A percentile compares a stretch with the other conserved stretches of the same genome.
Evolutionary conservation across 768 basidiomycete genomes (phyloP).

Genomic region (Heimioporus sp.): DNA sequence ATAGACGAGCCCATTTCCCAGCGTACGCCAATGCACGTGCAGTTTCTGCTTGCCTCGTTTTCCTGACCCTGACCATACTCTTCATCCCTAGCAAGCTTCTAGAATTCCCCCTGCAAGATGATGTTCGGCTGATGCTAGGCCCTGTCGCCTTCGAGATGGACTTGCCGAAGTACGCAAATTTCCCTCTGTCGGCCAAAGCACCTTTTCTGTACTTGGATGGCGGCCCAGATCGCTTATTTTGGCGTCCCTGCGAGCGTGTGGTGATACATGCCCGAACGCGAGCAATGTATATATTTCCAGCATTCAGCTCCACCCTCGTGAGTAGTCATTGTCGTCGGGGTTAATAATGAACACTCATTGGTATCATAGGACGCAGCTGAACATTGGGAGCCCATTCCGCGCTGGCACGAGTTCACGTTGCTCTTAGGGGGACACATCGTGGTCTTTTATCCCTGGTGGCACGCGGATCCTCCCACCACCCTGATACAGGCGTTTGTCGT

Average conservation of each 20-base stretch:
- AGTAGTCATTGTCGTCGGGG: not conserved
- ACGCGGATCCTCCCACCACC: constrained; percentile 2
- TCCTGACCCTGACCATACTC: constrained; percentile 1
- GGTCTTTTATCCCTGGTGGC: constrained; percentile 13
- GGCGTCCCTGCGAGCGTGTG: constrained; percentile 6
- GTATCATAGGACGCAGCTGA: constrained; percentile 1
- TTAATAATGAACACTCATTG: not conserved
- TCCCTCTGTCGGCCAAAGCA: constrained; percentile 12
- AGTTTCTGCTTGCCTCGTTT: not conserved
- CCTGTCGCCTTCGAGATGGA: constrained; percentile 15
- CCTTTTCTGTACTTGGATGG: constrained; percentile 18
- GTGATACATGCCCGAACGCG: constrained; percentile 18
- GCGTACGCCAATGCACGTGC: constrained; percentile 21
- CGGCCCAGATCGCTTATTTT: constrained; percentile 13
- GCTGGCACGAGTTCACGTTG: constrained; percentile 12
- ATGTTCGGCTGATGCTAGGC: constrained; percentile 9
- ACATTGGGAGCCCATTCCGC: not conserved
- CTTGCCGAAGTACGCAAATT: constrained; percentile 14
- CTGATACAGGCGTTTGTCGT: constrained; percentile 19
- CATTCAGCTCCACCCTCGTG: constrained; percentile 13
- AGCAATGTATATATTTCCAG: constrained; percentile 14
- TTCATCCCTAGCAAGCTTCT: constrained; percentile 17
- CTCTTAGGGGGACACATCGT: constrained; percentile 12
- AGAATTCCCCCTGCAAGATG: constrained; percentile 17
- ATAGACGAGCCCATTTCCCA: constrained; percentile 12